These are phyloP conservation scores for Cryoendolithus antarcticus DNA, from an alignment of 2,329 filamentous ascomycete genomes.

Conservation along the genomic window DNA sequence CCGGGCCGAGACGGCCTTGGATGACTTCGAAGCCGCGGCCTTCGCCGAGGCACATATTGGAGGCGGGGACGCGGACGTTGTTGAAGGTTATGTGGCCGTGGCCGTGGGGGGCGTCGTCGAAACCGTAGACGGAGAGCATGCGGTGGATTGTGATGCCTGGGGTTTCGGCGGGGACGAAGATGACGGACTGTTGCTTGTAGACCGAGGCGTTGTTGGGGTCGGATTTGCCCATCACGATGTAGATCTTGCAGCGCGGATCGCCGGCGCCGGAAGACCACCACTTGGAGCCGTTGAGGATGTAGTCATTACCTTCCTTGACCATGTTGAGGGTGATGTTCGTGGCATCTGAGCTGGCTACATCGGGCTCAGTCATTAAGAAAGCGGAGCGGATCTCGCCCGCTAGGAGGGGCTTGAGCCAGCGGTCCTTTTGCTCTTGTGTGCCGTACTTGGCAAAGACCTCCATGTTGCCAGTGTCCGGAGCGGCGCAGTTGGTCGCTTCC, in stretches of 20 bases:
- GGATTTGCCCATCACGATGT: constrained; percentile 93
- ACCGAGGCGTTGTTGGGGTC: constrained; percentile 61
- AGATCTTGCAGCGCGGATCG: constrained; percentile 82
- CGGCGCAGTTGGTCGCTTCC: constrained; percentile 66
- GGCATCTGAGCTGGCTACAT: constrained; percentile 38
- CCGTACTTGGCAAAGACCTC: constrained; percentile 42
- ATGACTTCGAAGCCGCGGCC: constrained; percentile 97
- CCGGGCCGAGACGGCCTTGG: constrained; percentile 87
- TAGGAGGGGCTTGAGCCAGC: constrained; percentile 38
- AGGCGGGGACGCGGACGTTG: constrained; percentile 75
- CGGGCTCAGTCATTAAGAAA: constrained; percentile 49
- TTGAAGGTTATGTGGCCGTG: constrained; percentile 86
- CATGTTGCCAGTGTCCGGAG: constrained; percentile 41
- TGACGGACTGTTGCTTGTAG: constrained; percentile 86
- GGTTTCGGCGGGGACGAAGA: constrained; percentile 69
- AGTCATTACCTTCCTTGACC: constrained; percentile 69
- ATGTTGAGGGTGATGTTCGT: constrained; percentile 54
- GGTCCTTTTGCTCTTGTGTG: constrained; percentile 36
- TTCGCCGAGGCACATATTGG: constrained; percentile 81
- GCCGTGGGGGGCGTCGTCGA: constrained; percentile 95
- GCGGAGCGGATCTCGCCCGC: constrained; percentile 38
- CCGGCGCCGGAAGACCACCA: constrained; percentile 98
- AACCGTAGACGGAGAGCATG: constrained; percentile 89
- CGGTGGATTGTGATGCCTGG: constrained; percentile 85
- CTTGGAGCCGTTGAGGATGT: constrained; percentile 90